Percentiles rank a stretch among this genome's conserved stretches.
These are phyloP conservation scores for Xylariaceae sp. DNA, from an alignment of 2,329 filamentous ascomycete genomes.

Conservation along the genomic window DNA sequence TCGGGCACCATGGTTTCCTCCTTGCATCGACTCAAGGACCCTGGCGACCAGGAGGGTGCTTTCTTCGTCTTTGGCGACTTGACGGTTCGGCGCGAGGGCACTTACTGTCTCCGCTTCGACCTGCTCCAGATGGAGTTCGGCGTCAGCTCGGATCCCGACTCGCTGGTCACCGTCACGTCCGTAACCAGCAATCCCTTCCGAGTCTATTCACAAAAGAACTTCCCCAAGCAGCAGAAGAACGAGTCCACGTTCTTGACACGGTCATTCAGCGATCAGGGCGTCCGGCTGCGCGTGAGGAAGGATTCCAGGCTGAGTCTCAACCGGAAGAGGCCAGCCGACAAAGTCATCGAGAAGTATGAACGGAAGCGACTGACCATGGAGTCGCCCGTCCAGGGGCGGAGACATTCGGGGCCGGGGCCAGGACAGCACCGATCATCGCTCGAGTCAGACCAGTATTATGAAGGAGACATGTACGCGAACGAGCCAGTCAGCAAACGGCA, in stretches of 20 bases:
- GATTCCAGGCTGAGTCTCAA: conserved; percentile 60
- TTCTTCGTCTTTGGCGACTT: conserved; percentile 92
- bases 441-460: conserved; percentile 25
- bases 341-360: conserved; percentile 25
- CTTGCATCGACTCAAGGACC: conserved; percentile 74
- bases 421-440: conserved; percentile 24
- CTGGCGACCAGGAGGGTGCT: conserved; percentile 68
- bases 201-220: conserved; percentile 63
- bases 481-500: conserved; percentile 26
- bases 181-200: conserved; percentile 54
- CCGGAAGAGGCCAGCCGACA: conserved; percentile 38
- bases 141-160: conserved; percentile 20
- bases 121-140: conserved; percentile 61
- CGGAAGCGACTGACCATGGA: conserved; percentile 17
- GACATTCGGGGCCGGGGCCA: conserved; percentile 19
- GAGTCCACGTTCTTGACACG: conserved; percentile 70
- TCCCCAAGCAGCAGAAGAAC: conserved; percentile 63
- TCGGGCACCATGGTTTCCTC: conserved; percentile 74
- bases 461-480: conserved; percentile 24
- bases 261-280: conserved; percentile 80
- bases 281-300: conserved; percentile 75
- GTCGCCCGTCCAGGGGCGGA: conserved; percentile 12
- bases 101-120: conserved; percentile 68
- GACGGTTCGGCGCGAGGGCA: conserved; percentile 68
- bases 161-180: conserved; percentile 28